These are phyloP conservation scores for Basidiobolus heterosporus DNA, from an alignment of 371 early-diverging fungal genomes.

Conservation along the genomic window DNA sequence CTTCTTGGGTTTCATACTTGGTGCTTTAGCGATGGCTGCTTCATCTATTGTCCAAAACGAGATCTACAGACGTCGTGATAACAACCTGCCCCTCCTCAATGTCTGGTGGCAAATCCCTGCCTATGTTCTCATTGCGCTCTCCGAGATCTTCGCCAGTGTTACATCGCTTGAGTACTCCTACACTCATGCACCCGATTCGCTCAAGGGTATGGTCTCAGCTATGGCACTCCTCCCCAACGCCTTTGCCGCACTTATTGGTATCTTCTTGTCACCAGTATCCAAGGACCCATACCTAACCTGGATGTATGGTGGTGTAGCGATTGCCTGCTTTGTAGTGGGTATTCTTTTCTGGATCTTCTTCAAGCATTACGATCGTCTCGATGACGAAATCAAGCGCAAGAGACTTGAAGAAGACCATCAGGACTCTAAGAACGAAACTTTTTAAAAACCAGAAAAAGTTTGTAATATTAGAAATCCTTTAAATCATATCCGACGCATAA, in stretches of 20 bases:
- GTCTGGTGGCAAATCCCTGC: constrained; percentile 54
- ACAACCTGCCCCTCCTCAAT: constrained; percentile 19
- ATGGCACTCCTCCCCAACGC: constrained; percentile 51
- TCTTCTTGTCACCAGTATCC: constrained; percentile 44
- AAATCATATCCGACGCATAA: too few species aligned
- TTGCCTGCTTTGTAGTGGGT: constrained; percentile 18
- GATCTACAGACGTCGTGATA: constrained; percentile 31
- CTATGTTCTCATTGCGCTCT: constrained; percentile 35
- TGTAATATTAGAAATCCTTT: too few species aligned
- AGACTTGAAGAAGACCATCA: too few species aligned
- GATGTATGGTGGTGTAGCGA: constrained; percentile 38
- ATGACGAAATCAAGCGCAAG: background rate
- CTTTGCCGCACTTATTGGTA: constrained; percentile 40
- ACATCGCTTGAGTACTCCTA: constrained; percentile 66
- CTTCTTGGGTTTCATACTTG: constrained; percentile 44
- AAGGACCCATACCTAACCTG: constrained; percentile 47
- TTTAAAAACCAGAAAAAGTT: too few species aligned
- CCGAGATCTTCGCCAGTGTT: constrained; percentile 43
- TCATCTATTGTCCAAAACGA: constrained; percentile 47
- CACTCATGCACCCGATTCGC: constrained; percentile 47
- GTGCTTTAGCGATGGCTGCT: constrained; percentile 46
- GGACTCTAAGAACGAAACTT: too few species aligned
- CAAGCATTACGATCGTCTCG: constrained; percentile 10
- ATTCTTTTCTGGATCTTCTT: constrained; percentile 15
- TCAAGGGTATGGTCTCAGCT: constrained; percentile 61